Percentiles rank a stretch among this genome's conserved stretches.
Evolutionary conservation across 306 rosid genomes (phyloP).

Genomic region (Canavalia ensiformis): DNA sequence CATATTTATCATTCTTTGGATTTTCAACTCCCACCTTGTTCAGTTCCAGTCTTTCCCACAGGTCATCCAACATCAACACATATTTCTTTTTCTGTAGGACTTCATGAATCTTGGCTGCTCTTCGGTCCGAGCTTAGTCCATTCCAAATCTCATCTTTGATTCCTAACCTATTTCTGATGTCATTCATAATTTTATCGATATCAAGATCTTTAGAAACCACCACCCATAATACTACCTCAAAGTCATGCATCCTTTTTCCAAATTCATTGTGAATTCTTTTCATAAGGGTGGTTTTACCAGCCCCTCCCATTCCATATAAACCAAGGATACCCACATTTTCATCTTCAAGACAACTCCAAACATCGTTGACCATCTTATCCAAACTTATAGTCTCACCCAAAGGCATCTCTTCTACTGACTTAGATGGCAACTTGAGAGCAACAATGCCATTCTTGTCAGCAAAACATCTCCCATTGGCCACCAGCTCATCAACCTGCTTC

Average conservation of each 20-base stretch:
- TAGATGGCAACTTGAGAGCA: not conserved
- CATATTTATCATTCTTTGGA: not conserved
- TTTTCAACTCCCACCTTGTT: slow-evolving; percentile 27
- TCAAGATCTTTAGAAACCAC: slow-evolving; percentile 40
- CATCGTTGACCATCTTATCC: slow-evolving; percentile 22
- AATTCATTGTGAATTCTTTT: slow-evolving; percentile 34
- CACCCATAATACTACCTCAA: slow-evolving; percentile 38
- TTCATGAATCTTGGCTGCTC: not conserved
- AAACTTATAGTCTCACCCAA: not conserved
- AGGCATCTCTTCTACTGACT: slow-evolving; percentile 16
- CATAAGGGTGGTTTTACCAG: slow-evolving; percentile 39
- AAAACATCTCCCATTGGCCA: not conserved
- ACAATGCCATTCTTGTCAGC: not conserved
- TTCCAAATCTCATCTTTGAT: slow-evolving; percentile 14
- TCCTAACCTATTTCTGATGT: not conserved
- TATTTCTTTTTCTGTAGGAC: slow-evolving; percentile 1
- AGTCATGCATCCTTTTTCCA: not conserved
- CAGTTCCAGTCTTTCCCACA: slow-evolving; percentile 48
- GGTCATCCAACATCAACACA: slow-evolving; percentile 47
- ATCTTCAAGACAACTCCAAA: slow-evolving; percentile 33
- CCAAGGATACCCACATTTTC: slow-evolving; percentile 42
- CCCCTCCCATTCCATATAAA: slow-evolving; percentile 51
- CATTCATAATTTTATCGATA: slow-evolving; percentile 18
- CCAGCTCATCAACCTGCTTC: not conserved
- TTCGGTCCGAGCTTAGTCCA: not conserved